Evolutionary conservation across 108 stramenopile genomes (phyloP).

Genomic region (Parmales sp.): DNA sequence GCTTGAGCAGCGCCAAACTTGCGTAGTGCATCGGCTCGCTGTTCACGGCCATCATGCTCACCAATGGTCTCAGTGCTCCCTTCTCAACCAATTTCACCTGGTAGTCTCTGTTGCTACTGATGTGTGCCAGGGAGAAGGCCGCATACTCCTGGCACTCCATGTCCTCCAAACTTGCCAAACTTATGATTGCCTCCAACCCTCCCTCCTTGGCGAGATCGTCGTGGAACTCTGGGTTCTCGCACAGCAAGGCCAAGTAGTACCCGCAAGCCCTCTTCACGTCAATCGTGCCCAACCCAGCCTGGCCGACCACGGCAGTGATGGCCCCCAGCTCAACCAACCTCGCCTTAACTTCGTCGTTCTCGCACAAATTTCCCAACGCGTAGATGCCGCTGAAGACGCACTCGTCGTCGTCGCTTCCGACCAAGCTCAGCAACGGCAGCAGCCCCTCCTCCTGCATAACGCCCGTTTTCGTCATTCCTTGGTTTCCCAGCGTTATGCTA

Average conservation of each 20-base stretch:
- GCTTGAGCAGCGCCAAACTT: conserved; percentile 70
- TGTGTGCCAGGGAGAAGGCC: conserved; percentile 58
- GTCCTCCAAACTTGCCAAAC: conserved; percentile 57
- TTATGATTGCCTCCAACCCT: conserved; percentile 46
- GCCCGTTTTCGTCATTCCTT: conserved; percentile 35
- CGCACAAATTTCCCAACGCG: conserved; percentile 49
- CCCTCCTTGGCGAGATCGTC: conserved; percentile 36
- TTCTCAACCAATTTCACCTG: conserved; percentile 53
- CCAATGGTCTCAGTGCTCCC: conserved; percentile 61
- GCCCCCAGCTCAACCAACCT: conserved; percentile 44
- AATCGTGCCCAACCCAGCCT: conserved; percentile 41
- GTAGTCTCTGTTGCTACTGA: conserved; percentile 57
- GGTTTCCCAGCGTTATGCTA: conserved; percentile 42
- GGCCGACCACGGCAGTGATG: conserved; percentile 35
- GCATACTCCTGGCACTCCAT: conserved; percentile 67
- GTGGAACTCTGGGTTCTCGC: conserved; percentile 55
- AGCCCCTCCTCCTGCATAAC: conserved; percentile 51
- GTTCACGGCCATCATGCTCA: conserved; percentile 60
- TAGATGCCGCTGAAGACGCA: conserved; percentile 46
- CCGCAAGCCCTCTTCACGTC: conserved; percentile 58
- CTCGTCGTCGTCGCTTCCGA: conserved; percentile 44
- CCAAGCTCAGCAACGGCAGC: conserved; percentile 33
- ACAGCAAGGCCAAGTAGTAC: conserved; percentile 55
- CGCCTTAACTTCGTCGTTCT: conserved; percentile 45
- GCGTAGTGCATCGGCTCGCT: conserved; percentile 70